A percentile compares a stretch with the other conserved stretches of the same genome.
Conservation (phyloP, 2,329 filamentous ascomycete species). For the Rhexocercosporidium sp. region DNA sequence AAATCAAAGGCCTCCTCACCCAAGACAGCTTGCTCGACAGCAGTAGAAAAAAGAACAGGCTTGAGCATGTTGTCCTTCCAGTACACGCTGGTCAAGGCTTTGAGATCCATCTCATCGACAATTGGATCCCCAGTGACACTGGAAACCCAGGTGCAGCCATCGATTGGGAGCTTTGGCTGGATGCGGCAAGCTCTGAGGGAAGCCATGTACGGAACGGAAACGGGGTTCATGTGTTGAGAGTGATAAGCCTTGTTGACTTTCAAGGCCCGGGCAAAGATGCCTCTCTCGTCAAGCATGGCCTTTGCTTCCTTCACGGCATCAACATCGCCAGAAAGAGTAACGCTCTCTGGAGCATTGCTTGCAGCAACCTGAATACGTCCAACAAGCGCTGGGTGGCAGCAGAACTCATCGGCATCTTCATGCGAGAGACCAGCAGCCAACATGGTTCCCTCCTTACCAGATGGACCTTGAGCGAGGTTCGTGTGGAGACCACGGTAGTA, state of each 20-base stretch:
- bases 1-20: conserved; percentile 20
- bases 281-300: conserved; percentile 23
- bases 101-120: conserved; percentile 21
- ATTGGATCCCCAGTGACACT: conserved; percentile 21
- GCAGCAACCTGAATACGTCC: conserved; percentile 42
- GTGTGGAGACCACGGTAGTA: conserved; percentile 47
- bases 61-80: conserved; percentile 24
- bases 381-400: conserved; percentile 16
- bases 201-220: conserved; percentile 15
- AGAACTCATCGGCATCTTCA: conserved; percentile 25
- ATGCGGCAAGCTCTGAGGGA: conserved; percentile 15
- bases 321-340: conserved; percentile 39
- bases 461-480: conserved; percentile 34
- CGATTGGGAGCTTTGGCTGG: conserved; percentile 8
- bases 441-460: conserved; percentile 49
- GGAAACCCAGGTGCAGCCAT: conserved; percentile 19
- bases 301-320: conserved; percentile 31
- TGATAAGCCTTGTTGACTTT: conserved; percentile 40
- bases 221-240: conserved; percentile 34
- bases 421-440: conserved; percentile 49
- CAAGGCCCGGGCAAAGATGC: conserved; percentile 31
- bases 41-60: conserved; percentile 50
- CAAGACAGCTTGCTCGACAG: conserved; percentile 39
- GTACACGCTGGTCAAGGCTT: conserved; percentile 19
- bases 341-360: conserved; percentile 35